Base-by-base conservation (phyloP, 768 basidiomycete genomes). In the Auriscalpium orientale region DNA sequence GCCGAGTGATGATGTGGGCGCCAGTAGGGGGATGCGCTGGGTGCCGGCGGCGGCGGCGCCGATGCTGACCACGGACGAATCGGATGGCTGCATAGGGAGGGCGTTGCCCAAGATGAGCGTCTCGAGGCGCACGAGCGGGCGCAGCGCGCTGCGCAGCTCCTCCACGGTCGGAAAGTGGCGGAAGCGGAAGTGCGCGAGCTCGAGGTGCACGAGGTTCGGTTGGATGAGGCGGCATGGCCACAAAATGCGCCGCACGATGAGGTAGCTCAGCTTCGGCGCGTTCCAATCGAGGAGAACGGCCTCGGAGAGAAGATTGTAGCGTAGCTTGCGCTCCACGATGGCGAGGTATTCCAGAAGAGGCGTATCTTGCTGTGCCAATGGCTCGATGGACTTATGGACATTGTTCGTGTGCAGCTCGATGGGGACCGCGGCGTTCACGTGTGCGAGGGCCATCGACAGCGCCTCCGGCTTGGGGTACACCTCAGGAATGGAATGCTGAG, bases 191-290 rank as follows among this genome's bases (percentile, higher is more conserved):
- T 58, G 58, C 20, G 56, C 57, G 53, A 59, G 40, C 45, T 46
- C 57, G 35, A 59, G 58, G 36, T 58, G 57, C 49, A 59, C 57
- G 51, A 59, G 56, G 51, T 58, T 45, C 22, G 51, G 49, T 43
- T 45, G 58, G 20, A 59, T 35, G 51, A 59, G 58, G 4, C 56
- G 56, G 50, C 56, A 59, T 33, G 58, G 57, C 51, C 58, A 59
- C 12, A 49, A 8, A 20, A 56, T 58, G 22, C 57, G 56, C 15
- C 57, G 49, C 11, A 59, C 22, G 8, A 56, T 49, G 21, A 59
- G 22, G 51, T 58, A 36, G 36, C 57, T 56, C 16, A 59, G 22
- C 12, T n/a, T 46, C 35, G 58, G 56, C 16, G 58, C 40, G 9
- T 50, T 37, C 9, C 58, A 56, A 21, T 21, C 28, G 36, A 59